Evolutionary conservation across 345 rosid genomes (phyloP).

Genomic region (Toxicodendron radicans): DNA sequence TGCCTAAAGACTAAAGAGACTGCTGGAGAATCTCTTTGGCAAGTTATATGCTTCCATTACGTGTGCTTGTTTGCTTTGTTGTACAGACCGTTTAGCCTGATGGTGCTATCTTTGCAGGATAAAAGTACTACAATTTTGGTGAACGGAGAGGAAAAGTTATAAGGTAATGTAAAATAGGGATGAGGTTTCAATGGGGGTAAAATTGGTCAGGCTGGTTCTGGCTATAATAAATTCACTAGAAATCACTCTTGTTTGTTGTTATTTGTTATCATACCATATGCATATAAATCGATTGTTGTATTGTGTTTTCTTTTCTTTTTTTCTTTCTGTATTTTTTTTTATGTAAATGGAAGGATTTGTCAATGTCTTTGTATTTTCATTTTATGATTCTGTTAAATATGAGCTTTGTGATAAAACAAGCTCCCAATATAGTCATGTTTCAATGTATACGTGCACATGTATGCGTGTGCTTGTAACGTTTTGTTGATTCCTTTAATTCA

Average conservation of each 20-base stretch:
- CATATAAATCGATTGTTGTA: background rate
- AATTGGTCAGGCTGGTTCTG: background rate
- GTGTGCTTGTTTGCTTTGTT: conserved; percentile 26
- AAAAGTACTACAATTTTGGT: conserved; percentile 20
- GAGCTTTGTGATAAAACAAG: background rate
- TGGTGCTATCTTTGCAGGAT: conserved; percentile 5
- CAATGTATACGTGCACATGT: background rate
- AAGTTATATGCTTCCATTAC: conserved; percentile 13
- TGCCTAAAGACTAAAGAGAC: conserved; percentile 2
- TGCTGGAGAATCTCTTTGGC: conserved; percentile 15
- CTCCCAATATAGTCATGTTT: background rate
- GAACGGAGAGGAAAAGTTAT: conserved; percentile 7
- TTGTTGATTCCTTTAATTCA: too few species aligned
- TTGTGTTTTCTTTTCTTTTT: background rate
- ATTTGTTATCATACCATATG: background rate
- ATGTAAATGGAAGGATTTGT: conserved; percentile 26
- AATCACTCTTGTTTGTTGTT: conserved; percentile 16
- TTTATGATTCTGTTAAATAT: background rate
- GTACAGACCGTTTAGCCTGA: conserved; percentile 18
- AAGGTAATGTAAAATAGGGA: conserved; percentile 7
- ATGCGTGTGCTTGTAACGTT: too few species aligned
- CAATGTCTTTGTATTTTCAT: conserved; percentile 11
- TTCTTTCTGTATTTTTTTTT: too few species aligned
- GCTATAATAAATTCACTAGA: conserved; percentile 11
- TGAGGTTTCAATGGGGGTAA: background rate